phyloP scores from a whole-genome alignment of 225 moss, liverwort and hornwort genomes.

The Thuidium tamariscinum region DNA sequence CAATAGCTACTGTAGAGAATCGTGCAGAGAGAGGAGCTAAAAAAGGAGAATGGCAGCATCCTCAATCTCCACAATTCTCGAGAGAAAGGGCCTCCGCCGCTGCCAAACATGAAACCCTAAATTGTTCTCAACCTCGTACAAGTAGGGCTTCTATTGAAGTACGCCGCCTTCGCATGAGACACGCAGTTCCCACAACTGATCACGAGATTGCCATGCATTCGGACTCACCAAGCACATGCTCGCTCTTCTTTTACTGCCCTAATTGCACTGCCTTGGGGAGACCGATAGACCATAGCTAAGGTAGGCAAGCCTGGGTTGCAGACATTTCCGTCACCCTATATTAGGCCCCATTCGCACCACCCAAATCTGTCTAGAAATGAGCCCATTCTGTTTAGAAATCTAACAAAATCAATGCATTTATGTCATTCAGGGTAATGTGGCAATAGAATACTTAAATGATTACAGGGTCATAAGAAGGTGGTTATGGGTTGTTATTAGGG shows the following conservation, averaged over 20 bases:
- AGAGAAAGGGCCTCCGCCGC: not conserved
- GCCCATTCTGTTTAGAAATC: too few relatives aligned
- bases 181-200: not conserved
- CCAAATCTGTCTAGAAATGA: too few relatives aligned
- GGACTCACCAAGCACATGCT: not conserved
- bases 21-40: not conserved
- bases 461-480: too few relatives aligned
- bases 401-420: too few relatives aligned
- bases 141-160: not conserved
- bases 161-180: not conserved
- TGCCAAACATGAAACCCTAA: not conserved
- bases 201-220: not conserved
- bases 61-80: not conserved
- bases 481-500: too few relatives aligned
- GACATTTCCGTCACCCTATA: too few relatives aligned
- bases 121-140: not conserved
- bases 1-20: too few relatives aligned
- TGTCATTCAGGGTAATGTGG: too few relatives aligned
- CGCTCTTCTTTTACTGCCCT: not conserved
- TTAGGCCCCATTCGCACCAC: too few relatives aligned
- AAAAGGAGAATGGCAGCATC: not conserved
- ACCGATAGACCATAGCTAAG: too few relatives aligned
- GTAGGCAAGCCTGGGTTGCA: too few relatives aligned
- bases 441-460: too few relatives aligned
- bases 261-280: not conserved